Conservation (phyloP, 2,329 filamentous ascomycete genomes). For the Bretziella fagacearum region DNA sequence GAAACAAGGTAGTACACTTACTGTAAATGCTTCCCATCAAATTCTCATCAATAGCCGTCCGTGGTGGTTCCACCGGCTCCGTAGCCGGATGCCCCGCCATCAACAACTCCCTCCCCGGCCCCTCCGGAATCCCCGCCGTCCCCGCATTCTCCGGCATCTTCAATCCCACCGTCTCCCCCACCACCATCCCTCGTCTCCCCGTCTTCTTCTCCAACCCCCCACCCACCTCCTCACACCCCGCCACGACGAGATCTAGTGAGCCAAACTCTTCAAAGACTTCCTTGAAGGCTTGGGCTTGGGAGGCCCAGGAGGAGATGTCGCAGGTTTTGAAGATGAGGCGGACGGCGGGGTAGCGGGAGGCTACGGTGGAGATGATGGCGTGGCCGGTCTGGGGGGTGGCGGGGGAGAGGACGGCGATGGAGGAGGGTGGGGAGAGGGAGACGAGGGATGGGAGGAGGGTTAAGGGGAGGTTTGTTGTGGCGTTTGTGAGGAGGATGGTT, state of each 20-base stretch:
- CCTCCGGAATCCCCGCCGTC: neutral
- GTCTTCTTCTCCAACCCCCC: neutral
- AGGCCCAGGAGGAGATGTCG: neutral
- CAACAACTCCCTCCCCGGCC: neutral
- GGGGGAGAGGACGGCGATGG: neutral
- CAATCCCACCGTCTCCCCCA: neutral
- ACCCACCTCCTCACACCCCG: neutral
- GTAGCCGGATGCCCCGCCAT: too few relatives aligned
- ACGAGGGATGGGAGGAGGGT: neutral
- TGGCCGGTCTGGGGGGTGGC: neutral
- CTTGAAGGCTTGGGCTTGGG: neutral
- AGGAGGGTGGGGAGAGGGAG: neutral
- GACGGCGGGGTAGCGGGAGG: neutral
- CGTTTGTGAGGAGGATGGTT: neutral
- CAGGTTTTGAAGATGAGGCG: too few relatives aligned
- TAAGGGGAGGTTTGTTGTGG: neutral
- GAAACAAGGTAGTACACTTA: neutral
- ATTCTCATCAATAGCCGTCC: neutral
- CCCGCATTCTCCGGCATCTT: neutral
- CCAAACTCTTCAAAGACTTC: neutral
- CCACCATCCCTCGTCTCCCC: neutral
- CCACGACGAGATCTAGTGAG: neutral
- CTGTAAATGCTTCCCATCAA: neutral
- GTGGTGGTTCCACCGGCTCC: neutral
- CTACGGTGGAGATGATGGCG: neutral